Base-by-base conservation (phyloP, 2,329 filamentous ascomycete genomes). In the Cercospora brassicicola region DNA sequence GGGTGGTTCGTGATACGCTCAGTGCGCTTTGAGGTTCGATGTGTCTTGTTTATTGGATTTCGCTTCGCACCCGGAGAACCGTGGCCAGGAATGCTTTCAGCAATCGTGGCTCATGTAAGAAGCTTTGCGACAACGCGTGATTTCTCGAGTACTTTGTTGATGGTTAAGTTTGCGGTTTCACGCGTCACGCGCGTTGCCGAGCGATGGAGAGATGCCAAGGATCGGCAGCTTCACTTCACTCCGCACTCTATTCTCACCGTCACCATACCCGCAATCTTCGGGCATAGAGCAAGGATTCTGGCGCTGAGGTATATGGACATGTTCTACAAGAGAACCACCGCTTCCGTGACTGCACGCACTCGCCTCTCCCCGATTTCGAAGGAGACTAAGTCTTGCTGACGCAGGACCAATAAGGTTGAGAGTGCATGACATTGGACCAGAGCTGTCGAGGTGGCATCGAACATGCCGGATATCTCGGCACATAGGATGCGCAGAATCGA, bases 111-210 rank as follows among this genome's bases (percentile, higher is more conserved):
- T n/a, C 28, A 36, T 59, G 3, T n/a, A n/a, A 59, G 2, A 28
- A 20, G 26, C 13, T 59, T 28, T 36, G 53, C 30, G 55, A 31
- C 3, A 31, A 9, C 23, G 48, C 48, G 48, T 55, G 23, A 28
- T 31, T 28, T 10, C 55, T 59, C 30, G 55, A 59, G 55, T 59
- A 23, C 28, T 20, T 20, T 59, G 55, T 59, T 59, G 55, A 59
- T 59, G 55, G n/a, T n/a, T 15, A 26, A 56, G 53, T 28, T 59
- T 36, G 28, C 9, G 28, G 26, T 5, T 36, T 59, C 55, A 59
- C 55, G 55, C 55, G 55, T 59, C 55, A 57, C 55, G 31, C 55
- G 55, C 55, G 55, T 59, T 59, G 55, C 30, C 31, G 55, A 59
- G 55, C 55, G 13, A 36, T 33, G 55, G 23, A 55, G 23, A 26